Conservation (phyloP, 1,139 yeast genomes). For the Kodamaea derodonti region DNA sequence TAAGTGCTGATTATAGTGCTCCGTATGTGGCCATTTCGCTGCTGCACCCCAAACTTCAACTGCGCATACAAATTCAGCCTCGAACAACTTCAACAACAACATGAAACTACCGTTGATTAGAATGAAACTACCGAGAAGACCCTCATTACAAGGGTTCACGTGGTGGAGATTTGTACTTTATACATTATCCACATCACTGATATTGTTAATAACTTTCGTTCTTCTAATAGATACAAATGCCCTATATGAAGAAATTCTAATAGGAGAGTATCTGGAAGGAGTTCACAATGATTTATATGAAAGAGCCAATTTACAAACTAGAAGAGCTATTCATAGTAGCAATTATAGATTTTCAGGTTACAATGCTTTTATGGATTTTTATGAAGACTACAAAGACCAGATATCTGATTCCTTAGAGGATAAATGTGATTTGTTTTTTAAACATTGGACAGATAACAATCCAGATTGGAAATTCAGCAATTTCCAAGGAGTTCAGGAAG, state of each 20-base stretch:
- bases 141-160: no score
- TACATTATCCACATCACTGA: not conserved
- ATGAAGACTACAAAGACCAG: constrained; percentile 12
- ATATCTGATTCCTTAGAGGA: constrained; percentile 18
- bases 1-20: no score
- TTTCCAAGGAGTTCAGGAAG: constrained; percentile 11
- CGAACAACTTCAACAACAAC: no score
- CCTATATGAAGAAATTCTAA: not conserved
- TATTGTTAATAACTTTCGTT: not conserved
- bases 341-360: constrained; percentile 27
- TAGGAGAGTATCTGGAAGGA: not conserved
- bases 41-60: no score
- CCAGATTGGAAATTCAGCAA: constrained; percentile 27
- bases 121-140: no score
- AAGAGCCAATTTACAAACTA: constrained; percentile 14
- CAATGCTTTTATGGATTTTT: constrained; percentile 17
- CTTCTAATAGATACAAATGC: not conserved
- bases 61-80: no score
- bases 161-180: not conserved
- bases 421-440: constrained; percentile 29
- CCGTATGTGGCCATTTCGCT: no score
- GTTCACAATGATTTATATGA: not conserved
- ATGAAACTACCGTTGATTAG: no score
- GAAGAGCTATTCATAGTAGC: constrained; percentile 25
- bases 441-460: constrained; percentile 15